A percentile compares a stretch with the other conserved stretches of the same genome.
These are phyloP conservation scores for Amanita inopinata DNA, from an alignment of 768 basidiomycete genomes.

Conservation along the genomic window DNA sequence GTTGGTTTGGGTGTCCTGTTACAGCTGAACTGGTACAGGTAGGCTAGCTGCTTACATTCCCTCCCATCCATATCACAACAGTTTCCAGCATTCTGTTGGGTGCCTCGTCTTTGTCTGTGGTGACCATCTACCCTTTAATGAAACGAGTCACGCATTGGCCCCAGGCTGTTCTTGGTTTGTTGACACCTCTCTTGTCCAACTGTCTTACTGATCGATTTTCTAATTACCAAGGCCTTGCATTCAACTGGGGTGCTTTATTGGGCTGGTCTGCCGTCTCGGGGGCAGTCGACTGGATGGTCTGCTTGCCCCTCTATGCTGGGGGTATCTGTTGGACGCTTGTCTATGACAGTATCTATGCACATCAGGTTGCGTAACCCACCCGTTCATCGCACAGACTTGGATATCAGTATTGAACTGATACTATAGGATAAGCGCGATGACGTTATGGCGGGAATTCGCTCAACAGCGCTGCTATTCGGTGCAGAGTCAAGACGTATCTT, in stretches of 20 bases:
- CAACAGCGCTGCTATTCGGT: conserved; percentile 89
- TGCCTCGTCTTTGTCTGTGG: conserved; percentile 82
- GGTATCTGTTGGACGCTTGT: conserved; percentile 91
- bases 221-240: conserved; percentile 62
- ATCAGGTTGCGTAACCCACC: conserved; percentile 51
- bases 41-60: conserved; percentile 15
- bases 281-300: conserved; percentile 69
- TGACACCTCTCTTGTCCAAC: not conserved
- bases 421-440: conserved; percentile 88
- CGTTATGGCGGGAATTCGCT: conserved; percentile 77
- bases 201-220: not conserved
- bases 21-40: conserved; percentile 96
- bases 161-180: conserved; percentile 83
- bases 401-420: not conserved
- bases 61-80: not conserved
- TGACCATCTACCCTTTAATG: conserved; percentile 91
- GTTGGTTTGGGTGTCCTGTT: conserved; percentile 78
- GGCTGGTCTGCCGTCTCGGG: conserved; percentile 95
- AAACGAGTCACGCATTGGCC: conserved; percentile 97
- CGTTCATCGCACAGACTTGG: conserved; percentile 3
- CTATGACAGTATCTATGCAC: conserved; percentile 97
- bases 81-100: conserved; percentile 74
- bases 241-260: conserved; percentile 94
- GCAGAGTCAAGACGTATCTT: conserved; percentile 68
- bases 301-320: conserved; percentile 82